A percentile compares a stretch with the other conserved stretches of the same genome.
Conservation (phyloP, 192 early-diverging fungal species). For the Podila horticola region DNA sequence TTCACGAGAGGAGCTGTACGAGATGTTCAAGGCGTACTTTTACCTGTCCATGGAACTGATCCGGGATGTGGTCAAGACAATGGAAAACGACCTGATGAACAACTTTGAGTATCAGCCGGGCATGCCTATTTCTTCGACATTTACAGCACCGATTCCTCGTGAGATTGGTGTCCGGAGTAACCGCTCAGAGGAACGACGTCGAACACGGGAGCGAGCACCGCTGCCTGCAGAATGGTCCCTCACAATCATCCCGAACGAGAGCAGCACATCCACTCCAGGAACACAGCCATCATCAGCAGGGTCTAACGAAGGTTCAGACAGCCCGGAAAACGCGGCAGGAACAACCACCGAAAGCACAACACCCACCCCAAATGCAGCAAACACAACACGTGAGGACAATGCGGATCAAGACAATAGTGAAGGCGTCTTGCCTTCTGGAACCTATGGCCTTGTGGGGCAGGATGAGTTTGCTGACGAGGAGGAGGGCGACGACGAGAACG, state of each 20-base stretch:
- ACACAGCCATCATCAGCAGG: conserved; percentile 5
- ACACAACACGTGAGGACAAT: background rate
- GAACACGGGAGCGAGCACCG: conserved; percentile 19
- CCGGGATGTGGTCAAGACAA: conserved; percentile 85
- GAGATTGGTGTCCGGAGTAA: conserved; percentile 53
- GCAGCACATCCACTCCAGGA: background rate
- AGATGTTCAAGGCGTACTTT: conserved; percentile 94
- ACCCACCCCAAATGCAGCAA: background rate
- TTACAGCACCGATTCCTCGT: conserved; percentile 83
- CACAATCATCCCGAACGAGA: conserved; percentile 16
- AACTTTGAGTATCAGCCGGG: conserved; percentile 80
- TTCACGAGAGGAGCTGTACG: conserved; percentile 83
- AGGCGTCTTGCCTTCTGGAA: conserved; percentile 7
- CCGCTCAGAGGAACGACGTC: conserved; percentile 15
- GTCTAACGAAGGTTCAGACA: background rate
- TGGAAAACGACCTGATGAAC: conserved; percentile 91
- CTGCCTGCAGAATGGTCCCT: conserved; percentile 33
- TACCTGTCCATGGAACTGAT: conserved; percentile 91
- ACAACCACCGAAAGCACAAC: background rate
- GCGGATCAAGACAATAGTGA: background rate
- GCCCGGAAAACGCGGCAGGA: too few relatives aligned
- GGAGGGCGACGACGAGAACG: conserved; percentile 34
- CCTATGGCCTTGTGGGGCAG: conserved; percentile 27
- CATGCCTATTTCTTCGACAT: conserved; percentile 91
- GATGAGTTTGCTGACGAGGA: conserved; percentile 37